Base-by-base conservation (phyloP, 192 early-diverging fungal species). In the Pilaira anomala region DNA sequence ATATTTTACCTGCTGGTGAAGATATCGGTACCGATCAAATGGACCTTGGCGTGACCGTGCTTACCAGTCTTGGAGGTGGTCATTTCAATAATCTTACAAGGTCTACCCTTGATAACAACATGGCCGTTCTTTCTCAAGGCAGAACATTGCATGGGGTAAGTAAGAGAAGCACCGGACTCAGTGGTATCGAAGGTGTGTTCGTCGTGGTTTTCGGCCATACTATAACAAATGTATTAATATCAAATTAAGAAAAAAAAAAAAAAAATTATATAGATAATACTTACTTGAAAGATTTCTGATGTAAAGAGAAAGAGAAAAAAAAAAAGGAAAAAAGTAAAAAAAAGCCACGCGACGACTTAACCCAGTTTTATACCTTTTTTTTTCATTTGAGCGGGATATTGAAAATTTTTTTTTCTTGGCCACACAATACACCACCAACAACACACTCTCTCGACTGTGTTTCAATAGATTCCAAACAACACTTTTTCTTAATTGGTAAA, bases 41-140 rank as follows among this genome's bases (percentile, higher is more conserved):
- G 85, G 65, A 99, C 97, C 94, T 99, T 99, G 83, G 97, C 97
- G 88, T 99, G 97, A 62, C 96, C 97, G 92, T 99, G 97, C 94
- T 99, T 99, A 75, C 97, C 97, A 70, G 97, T 99, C 91, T 99
- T 99, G 83, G 96, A 98, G 80, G 97, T 99, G 58, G 95, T 95
- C 93, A 99, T 98, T 76, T 97, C 95, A 52, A 96, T 87, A 58
- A 99, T 97, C 91, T 98, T 99, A 88, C 97, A 99, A 76, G 97
- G 97, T 61, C 94, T 92, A 62, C 93, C 93, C 88, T 98, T 99
- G 76, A 99, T 91, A 65, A 94, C 87, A 69, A 99, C 97, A 83
- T 89, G 85, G 16, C 96, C 97, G 87, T 90, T 91, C 89, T 97
- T 99, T 78, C 97, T 89, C 71, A 99, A 92, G 68, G 94, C 93